phyloP scores from a whole-genome alignment of 192 early-diverging fungal species.

The Martensiomyces pterosporus region DNA sequence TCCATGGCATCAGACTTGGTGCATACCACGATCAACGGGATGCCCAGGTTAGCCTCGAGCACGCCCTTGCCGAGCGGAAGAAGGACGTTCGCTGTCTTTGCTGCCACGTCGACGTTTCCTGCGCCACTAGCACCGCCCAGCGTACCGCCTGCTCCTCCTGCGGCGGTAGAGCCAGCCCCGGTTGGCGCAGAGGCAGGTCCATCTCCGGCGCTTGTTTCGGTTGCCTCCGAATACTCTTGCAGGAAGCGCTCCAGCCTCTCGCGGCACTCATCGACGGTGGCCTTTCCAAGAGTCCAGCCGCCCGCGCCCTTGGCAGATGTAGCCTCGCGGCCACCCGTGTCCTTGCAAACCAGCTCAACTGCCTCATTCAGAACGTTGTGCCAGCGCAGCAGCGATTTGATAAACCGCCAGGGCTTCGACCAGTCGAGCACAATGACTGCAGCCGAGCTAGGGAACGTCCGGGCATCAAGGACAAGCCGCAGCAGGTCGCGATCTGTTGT shows the following conservation, averaged over 20 bases:
- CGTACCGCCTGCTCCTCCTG: constrained; percentile 14
- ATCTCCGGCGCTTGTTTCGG: constrained; percentile 9
- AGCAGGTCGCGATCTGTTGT: constrained; percentile 66
- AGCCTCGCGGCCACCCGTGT: constrained; percentile 33
- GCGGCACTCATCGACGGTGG: constrained; percentile 63
- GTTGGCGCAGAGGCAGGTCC: no score
- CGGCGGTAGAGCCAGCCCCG: constrained; percentile 22
- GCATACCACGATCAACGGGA: constrained; percentile 88
- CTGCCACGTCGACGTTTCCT: not conserved
- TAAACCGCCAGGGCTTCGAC: constrained; percentile 83
- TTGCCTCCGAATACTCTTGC: constrained; percentile 67
- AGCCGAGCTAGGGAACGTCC: constrained; percentile 58
- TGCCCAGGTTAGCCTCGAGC: constrained; percentile 79
- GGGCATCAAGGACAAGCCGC: constrained; percentile 64
- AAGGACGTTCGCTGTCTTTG: constrained; percentile 42
- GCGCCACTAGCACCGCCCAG: constrained; percentile 10
- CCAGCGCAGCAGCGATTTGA: constrained; percentile 78
- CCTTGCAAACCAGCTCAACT: constrained; percentile 50
- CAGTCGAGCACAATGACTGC: constrained; percentile 86
- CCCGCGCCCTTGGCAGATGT: constrained; percentile 29
- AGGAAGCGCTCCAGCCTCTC: constrained; percentile 65
- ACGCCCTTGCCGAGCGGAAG: constrained; percentile 75
- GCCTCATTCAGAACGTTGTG: constrained; percentile 60
- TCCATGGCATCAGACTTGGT: constrained; percentile 73
- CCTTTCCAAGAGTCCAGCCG: constrained; percentile 65